A percentile compares a stretch with the other conserved stretches of the same genome.
These are phyloP conservation scores for Eremothecium cymbalariae DNA, from an alignment of 1,139 yeast genomes.

Conservation along the genomic window DNA sequence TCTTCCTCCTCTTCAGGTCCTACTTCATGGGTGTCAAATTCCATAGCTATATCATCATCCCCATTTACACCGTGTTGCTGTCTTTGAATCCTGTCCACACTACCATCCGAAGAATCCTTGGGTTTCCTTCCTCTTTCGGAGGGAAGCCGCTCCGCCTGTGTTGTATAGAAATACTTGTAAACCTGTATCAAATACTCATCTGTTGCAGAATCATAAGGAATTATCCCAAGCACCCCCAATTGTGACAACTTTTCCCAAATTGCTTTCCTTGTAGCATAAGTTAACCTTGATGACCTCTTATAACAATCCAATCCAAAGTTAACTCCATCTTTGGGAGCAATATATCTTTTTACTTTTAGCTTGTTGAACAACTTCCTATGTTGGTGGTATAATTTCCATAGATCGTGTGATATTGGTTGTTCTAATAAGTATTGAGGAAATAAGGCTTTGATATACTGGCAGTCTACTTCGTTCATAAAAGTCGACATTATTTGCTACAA, in stretches of 20 bases:
- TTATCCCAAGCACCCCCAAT: constrained; percentile 29
- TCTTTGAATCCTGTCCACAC: constrained; percentile 1
- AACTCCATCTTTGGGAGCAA: constrained; percentile 14
- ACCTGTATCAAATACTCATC: constrained; percentile 30
- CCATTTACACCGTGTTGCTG: constrained; percentile 5
- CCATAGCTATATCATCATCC: constrained; percentile 11
- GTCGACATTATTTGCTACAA: constrained; percentile 3
- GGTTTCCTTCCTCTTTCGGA: constrained; percentile 4
- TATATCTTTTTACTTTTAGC: constrained; percentile 19
- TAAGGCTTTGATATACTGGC: constrained; percentile 21
- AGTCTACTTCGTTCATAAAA: constrained; percentile 23
- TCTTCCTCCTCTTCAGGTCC: constrained; percentile 7
- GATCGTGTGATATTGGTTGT: constrained; percentile 29
- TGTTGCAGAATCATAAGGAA: constrained; percentile 25
- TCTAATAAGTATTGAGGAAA: constrained; percentile 28
- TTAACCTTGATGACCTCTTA: constrained; percentile 11
- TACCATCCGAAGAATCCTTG: neutral
- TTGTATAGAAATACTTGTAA: constrained; percentile 28
- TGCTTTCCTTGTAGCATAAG: constrained; percentile 21
- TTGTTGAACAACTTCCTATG: constrained; percentile 26
- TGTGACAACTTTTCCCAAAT: constrained; percentile 29
- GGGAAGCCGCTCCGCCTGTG: constrained; percentile 9
- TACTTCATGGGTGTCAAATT: constrained; percentile 9
- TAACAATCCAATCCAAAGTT: constrained; percentile 5
- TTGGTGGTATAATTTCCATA: constrained; percentile 23